These are phyloP conservation scores for Panicum virgatum DNA, from an alignment of 202 grass and related monocot species.

Conservation along the genomic window DNA sequence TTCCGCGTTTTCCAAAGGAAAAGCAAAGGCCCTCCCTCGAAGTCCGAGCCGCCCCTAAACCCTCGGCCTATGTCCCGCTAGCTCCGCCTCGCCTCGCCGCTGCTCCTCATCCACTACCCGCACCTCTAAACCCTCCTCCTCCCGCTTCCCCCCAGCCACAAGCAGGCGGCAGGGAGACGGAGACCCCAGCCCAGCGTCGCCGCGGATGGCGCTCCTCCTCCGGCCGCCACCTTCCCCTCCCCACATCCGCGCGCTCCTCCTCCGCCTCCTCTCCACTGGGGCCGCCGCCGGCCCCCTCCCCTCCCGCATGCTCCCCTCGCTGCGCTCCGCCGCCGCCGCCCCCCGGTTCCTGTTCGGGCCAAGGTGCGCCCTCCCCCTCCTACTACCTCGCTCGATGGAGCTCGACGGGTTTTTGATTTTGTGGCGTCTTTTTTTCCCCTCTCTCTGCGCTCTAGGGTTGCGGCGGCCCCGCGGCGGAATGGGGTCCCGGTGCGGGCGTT, in stretches of 20 bases:
- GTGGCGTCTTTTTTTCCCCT: neutral
- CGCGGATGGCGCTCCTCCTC: slow-evolving; percentile 70
- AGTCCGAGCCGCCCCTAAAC: slow-evolving; percentile 35
- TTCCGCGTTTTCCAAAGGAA: neutral
- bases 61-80: slow-evolving; percentile 9
- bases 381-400: neutral
- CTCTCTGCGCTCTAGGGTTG: slow-evolving; percentile 44
- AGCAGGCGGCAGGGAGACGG: neutral
- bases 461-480: slow-evolving; percentile 25
- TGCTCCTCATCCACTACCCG: slow-evolving; percentile 39
- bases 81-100: neutral
- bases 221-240: slow-evolving; percentile 41
- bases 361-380: slow-evolving; percentile 41
- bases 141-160: neutral
- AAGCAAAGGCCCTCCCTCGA: neutral
- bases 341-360: slow-evolving; percentile 40
- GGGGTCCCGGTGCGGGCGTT: slow-evolving; percentile 62
- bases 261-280: slow-evolving; percentile 57
- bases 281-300: neutral
- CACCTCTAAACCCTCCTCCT: slow-evolving; percentile 27
- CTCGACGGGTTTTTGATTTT: slow-evolving; percentile 7
- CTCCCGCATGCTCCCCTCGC: slow-evolving; percentile 41
- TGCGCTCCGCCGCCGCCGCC: slow-evolving; percentile 20
- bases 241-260: slow-evolving; percentile 58
- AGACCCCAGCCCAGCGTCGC: neutral